phyloP scores from a whole-genome alignment of 371 early-diverging fungal species.

The Mucor velutinosus region DNA sequence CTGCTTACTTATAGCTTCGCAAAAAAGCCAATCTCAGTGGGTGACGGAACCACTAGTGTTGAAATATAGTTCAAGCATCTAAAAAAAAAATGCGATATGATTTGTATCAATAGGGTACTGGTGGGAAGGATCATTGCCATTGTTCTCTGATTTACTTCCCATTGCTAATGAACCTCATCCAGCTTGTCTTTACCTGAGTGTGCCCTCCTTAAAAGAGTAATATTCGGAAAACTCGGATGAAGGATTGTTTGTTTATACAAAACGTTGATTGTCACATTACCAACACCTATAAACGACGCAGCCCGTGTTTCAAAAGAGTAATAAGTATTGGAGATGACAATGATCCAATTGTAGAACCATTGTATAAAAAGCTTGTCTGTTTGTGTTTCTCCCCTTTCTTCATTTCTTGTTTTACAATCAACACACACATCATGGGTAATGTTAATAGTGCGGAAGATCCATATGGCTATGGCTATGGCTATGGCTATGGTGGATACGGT shows the following conservation, averaged over 20 bases:
- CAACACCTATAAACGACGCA: neutral
- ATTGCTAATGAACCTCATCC: neutral
- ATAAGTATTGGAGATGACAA: neutral
- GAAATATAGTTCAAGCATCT: no score
- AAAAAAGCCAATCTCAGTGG: no score
- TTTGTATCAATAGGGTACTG: no score
- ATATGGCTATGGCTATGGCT: neutral
- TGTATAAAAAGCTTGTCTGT: constrained; percentile 2
- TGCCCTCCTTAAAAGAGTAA: neutral
- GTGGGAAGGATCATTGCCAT: neutral
- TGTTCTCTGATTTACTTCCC: neutral
- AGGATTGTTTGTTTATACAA: constrained; percentile 6
- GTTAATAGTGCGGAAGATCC: neutral
- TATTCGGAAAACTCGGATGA: neutral
- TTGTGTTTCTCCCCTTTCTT: neutral
- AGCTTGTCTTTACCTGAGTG: neutral
- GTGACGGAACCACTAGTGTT: no score
- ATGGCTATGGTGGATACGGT: neutral
- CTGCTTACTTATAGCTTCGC: no score
- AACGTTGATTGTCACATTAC: constrained; percentile 8
- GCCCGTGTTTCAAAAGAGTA: constrained; percentile 5
- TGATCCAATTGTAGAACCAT: neutral
- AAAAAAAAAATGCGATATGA: no score
- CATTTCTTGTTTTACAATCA: neutral
- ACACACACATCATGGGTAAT: constrained; percentile 2